A percentile compares a stretch with the other conserved stretches of the same genome.
Conservation (phyloP, 2,329 filamentous ascomycete genomes). For the Dactylellina haptotyla region DNA sequence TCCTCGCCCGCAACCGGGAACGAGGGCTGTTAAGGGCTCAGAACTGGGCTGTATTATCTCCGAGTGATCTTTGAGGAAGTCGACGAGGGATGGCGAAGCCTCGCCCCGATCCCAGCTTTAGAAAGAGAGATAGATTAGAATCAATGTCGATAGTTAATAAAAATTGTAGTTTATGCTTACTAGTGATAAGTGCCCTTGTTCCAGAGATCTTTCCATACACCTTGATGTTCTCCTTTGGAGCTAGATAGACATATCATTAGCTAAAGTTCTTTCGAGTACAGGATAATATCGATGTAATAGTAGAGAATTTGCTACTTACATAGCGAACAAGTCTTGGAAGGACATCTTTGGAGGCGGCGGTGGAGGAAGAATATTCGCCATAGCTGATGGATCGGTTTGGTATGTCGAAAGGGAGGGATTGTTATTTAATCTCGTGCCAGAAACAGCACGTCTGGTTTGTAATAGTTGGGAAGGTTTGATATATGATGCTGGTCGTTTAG, state of each 20-base stretch:
- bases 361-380: conserved; percentile 8
- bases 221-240: conserved; percentile 35
- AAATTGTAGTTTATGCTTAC: conserved; percentile 14
- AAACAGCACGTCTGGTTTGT: conserved; percentile 14
- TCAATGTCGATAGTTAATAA: neutral
- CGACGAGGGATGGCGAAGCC: conserved; percentile 67
- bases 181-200: conserved; percentile 44
- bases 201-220: conserved; percentile 35
- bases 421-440: conserved; percentile 27
- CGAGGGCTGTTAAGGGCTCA: conserved; percentile 68
- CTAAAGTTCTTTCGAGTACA: neutral
- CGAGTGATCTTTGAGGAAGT: conserved; percentile 65
- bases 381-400: conserved; percentile 9
- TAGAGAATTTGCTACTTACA: conserved; percentile 2
- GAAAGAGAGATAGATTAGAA: conserved; percentile 1
- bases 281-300: neutral
- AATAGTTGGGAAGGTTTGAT: conserved; percentile 9
- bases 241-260: conserved; percentile 3
- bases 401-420: conserved; percentile 26
- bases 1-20: conserved; percentile 81
- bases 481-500: conserved; percentile 11
- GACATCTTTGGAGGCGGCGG: conserved; percentile 25
- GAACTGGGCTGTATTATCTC: conserved; percentile 58
- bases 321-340: conserved; percentile 36
- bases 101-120: conserved; percentile 68